These are phyloP conservation scores for Calocera viscosa DNA, from an alignment of 768 basidiomycete species.

Conservation along the genomic window DNA sequence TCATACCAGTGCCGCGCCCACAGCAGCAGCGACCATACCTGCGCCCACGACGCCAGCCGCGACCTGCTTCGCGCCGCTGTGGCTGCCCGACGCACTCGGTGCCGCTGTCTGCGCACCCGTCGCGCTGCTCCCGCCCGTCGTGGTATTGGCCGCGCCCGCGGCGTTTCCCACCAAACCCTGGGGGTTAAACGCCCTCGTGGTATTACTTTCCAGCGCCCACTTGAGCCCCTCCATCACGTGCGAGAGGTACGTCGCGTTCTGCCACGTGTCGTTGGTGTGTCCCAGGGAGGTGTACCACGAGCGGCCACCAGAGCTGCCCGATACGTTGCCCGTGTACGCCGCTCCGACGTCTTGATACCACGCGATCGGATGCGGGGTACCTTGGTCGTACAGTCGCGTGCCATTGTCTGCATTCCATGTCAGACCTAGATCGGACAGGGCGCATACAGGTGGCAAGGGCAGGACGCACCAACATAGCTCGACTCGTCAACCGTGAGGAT, in stretches of 20 bases:
- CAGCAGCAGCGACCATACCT: constrained; percentile 11
- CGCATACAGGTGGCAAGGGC: constrained; percentile 23
- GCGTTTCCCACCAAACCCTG: constrained; percentile 48
- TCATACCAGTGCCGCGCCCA: constrained; percentile 8
- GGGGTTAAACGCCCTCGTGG: constrained; percentile 54
- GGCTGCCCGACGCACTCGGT: background rate
- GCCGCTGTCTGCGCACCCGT: background rate
- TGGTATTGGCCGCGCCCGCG: background rate
- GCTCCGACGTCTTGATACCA: constrained; percentile 74
- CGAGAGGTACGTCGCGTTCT: constrained; percentile 55
- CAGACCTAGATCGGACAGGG: constrained; percentile 28
- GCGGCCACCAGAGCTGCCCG: constrained; percentile 39
- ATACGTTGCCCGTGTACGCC: constrained; percentile 33
- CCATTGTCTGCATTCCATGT: constrained; percentile 18
- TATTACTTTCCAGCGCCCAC: constrained; percentile 59
- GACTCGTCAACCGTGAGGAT: constrained; percentile 54
- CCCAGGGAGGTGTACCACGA: constrained; percentile 79
- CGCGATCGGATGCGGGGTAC: constrained; percentile 67
- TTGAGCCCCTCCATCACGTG: constrained; percentile 65
- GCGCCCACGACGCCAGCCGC: background rate
- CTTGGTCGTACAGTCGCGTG: constrained; percentile 46
- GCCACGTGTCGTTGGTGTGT: constrained; percentile 67
- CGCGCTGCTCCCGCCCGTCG: background rate
- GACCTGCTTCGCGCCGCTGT: constrained; percentile 6
- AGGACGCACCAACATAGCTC: constrained; percentile 41